Evolutionary conservation across 1,284 basidiomycete genomes (phyloP).

Genomic region (Pseudozyma sp.): DNA sequence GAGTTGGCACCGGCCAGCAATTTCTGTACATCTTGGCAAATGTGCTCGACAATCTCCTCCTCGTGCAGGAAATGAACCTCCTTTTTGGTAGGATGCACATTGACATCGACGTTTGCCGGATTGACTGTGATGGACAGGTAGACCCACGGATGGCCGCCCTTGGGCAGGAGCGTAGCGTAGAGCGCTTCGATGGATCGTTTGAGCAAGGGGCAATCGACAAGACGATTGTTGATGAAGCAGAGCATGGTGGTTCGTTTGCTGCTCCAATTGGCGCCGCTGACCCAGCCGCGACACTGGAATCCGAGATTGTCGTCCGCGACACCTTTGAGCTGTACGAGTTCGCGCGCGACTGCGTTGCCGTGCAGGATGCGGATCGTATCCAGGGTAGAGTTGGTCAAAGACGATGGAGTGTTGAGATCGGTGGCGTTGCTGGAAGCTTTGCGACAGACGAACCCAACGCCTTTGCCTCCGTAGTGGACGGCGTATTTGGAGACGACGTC

Average conservation of each 20-base stretch:
- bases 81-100: conserved; percentile 97
- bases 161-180: conserved; percentile 88
- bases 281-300: conserved; percentile 74
- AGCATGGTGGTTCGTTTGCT: conserved; percentile 86
- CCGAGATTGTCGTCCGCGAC: conserved; percentile 47
- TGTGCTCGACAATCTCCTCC: conserved; percentile 83
- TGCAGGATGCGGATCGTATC: conserved; percentile 86
- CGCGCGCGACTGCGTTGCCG: conserved; percentile 82
- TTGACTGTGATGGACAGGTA: conserved; percentile 89
- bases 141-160: conserved; percentile 88
- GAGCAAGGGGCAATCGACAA: conserved; percentile 89
- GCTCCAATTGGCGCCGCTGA: conserved; percentile 89
- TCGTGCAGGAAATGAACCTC: conserved; percentile 96
- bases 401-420: conserved; percentile 84
- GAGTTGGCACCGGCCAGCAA: conserved; percentile 55
- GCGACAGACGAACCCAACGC: conserved; percentile 80
- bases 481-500: conserved; percentile 96
- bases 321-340: conserved; percentile 74
- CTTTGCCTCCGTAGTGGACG: conserved; percentile 67
- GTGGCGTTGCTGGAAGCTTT: conserved; percentile 53
- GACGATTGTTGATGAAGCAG: conserved; percentile 96
- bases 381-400: conserved; percentile 73
- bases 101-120: conserved; percentile 91
- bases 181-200: conserved; percentile 88
- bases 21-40: conserved; percentile 72